A percentile compares a stretch with the other conserved stretches of the same genome.
Conservation (phyloP, 2,329 filamentous ascomycete genomes). For the Fusarium lyarnte region DNA sequence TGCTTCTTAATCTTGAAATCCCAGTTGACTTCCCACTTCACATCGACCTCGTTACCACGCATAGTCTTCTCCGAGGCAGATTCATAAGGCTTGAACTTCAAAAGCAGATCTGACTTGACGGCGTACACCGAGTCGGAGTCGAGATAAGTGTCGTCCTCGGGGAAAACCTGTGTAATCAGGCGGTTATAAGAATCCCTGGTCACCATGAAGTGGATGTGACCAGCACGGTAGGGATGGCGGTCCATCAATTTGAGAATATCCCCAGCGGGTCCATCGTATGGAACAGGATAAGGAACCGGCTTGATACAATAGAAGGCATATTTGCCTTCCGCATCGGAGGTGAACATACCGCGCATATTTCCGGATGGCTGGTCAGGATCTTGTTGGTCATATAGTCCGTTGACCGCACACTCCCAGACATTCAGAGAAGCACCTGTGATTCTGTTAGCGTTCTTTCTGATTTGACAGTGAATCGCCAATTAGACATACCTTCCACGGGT, state of each 20-base stretch:
- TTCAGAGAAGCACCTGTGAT: not conserved
- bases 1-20: not conserved
- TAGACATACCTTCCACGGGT: not conserved
- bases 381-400: not conserved
- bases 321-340: not conserved
- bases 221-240: not conserved
- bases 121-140: not conserved
- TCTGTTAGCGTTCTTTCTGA: not conserved
- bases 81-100: rapidly evolving
- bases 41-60: rapidly evolving
- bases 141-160: not conserved
- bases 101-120: not conserved
- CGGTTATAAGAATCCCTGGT: not conserved
- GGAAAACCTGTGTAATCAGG: not conserved
- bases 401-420: not conserved
- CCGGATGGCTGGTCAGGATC: not conserved
- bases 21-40: not conserved
- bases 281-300: not conserved
- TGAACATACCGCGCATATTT: not conserved
- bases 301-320: not conserved
- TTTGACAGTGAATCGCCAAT: rapidly evolving
- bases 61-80: rapidly evolving
- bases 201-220: not conserved
- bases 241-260: not conserved
- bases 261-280: not conserved